These are phyloP conservation scores for Microsporum canis DNA, from an alignment of 2,329 filamentous ascomycete genomes.

Conservation along the genomic window DNA sequence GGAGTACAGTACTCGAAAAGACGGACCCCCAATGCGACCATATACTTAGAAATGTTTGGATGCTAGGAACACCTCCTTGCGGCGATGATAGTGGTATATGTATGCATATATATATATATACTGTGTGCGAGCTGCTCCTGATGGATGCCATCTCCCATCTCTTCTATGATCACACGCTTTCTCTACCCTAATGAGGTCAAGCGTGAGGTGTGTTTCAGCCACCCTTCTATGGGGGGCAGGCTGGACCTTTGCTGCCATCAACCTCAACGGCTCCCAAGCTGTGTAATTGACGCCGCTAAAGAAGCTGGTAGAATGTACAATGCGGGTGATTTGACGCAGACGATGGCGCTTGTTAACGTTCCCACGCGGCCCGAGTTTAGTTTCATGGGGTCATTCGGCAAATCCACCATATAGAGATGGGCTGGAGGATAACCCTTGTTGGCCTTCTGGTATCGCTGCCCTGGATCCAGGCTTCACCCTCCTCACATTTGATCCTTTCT, in stretches of 20 bases:
- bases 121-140: background rate
- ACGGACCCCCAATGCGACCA: background rate
- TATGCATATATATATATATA: background rate
- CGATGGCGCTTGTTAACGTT: background rate
- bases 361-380: slow-evolving; percentile 2
- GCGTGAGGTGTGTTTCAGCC: background rate
- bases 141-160: background rate
- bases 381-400: slow-evolving; percentile 4
- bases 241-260: background rate
- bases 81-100: background rate
- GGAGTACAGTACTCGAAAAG: background rate
- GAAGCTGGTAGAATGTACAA: background rate
- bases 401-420: slow-evolving; percentile 4
- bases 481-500: slow-evolving; percentile 4
- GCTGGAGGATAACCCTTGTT: slow-evolving; percentile 3
- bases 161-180: background rate
- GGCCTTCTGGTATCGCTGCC: slow-evolving; percentile 5
- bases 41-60: background rate
- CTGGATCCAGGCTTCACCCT: background rate
- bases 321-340: background rate
- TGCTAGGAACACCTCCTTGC: background rate
- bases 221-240: background rate
- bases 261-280: background rate
- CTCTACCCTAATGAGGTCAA: background rate
- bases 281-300: slow-evolving; percentile 5